Base-by-base conservation (phyloP, 208 protist genomes). In the Leishmania arabica region DNA sequence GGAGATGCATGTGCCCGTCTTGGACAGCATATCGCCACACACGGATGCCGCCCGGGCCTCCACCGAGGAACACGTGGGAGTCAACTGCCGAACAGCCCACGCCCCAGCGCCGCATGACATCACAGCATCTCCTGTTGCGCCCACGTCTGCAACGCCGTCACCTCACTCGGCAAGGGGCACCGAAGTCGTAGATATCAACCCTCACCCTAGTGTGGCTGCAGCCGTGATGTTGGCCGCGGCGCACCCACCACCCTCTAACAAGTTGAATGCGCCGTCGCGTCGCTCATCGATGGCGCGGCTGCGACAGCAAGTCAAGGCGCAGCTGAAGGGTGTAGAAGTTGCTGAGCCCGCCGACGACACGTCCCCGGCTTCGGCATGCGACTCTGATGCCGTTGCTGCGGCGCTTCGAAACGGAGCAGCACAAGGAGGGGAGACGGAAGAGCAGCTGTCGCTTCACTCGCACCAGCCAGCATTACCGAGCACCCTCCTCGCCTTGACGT, bases 221-320 rank as follows among this genome's bases (percentile, higher is more conserved):
- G 53, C 78, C 4, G 31, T 27, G 9, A 78, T 8, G 47, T 40
- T n/a, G 19, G 34, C 56, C 31, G 72, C 58, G 9, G 76, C 60
- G 27, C 81, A 77, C 34, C 60, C 70, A 42, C 75, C 81, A 27
- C 42, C 70, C 15, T 51, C 81, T 51, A 66, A 75, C 2, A 80
- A 81, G 70, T 58, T 72, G 40, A 69, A 73, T 27, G 34, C 56
- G 19, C 70, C 68, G 24, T 77, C 69, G 34, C 81, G 81, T 31
- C 81, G 56, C 47, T n/a, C 69, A n/a, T 80, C 76, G 7, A 80
- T 80, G 70, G 51, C 69, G 31, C 81, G 81, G 1, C 76, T 84
- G 34, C 81, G 70, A 9, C 31, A 70, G 7, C 76, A 74, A 49
- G 27, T 51, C 42, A 45, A 53, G 47, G 8, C 24, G 24, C 56